phyloP scores from a whole-genome alignment of 176 grass and related monocot species.

The Neostapfia colusana region DNA sequence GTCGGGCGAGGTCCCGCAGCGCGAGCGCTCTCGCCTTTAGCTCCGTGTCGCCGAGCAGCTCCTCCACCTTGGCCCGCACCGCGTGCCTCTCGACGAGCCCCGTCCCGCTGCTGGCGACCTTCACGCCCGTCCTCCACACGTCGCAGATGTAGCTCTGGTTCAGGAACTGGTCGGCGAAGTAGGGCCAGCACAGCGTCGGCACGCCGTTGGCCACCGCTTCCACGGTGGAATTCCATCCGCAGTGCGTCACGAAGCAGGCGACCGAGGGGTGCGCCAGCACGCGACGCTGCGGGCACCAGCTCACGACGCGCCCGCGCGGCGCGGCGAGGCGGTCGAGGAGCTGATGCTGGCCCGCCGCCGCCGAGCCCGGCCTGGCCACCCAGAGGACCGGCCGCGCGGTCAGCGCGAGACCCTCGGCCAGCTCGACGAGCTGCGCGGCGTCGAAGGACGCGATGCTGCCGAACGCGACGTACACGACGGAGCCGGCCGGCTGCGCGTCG shows the following conservation, averaged over 20 bases:
- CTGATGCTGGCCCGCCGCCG: slow-evolving; percentile 21
- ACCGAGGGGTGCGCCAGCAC: slow-evolving; percentile 57
- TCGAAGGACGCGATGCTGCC: slow-evolving; percentile 60
- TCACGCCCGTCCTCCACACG: slow-evolving; percentile 55
- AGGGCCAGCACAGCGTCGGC: slow-evolving; percentile 67
- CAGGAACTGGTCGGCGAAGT: slow-evolving; percentile 54
- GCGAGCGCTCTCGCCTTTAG: slow-evolving; percentile 27
- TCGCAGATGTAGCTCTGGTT: slow-evolving; percentile 62
- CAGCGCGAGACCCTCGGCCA: slow-evolving; percentile 61
- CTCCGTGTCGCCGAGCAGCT: slow-evolving; percentile 32
- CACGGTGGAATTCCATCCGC: slow-evolving; percentile 68
- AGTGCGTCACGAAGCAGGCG: slow-evolving; percentile 71
- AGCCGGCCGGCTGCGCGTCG: slow-evolving; percentile 37
- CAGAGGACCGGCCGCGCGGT: slow-evolving; percentile 56
- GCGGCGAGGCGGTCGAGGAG: slow-evolving; percentile 23
- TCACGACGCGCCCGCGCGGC: slow-evolving; percentile 51
- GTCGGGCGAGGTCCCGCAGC: slow-evolving; percentile 25
- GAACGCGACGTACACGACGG: slow-evolving; percentile 73
- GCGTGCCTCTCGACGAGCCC: slow-evolving; percentile 37
- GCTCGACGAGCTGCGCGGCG: slow-evolving; percentile 52
- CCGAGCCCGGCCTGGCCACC: slow-evolving; percentile 50
- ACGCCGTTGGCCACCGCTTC: slow-evolving; percentile 40
- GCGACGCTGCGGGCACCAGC: slow-evolving; percentile 62
- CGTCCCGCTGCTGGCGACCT: slow-evolving; percentile 1
- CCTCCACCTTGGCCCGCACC: slow-evolving; percentile 48